These are phyloP conservation scores for Fusarium liriodendri DNA, from an alignment of 2,329 filamentous ascomycete species.

Conservation along the genomic window DNA sequence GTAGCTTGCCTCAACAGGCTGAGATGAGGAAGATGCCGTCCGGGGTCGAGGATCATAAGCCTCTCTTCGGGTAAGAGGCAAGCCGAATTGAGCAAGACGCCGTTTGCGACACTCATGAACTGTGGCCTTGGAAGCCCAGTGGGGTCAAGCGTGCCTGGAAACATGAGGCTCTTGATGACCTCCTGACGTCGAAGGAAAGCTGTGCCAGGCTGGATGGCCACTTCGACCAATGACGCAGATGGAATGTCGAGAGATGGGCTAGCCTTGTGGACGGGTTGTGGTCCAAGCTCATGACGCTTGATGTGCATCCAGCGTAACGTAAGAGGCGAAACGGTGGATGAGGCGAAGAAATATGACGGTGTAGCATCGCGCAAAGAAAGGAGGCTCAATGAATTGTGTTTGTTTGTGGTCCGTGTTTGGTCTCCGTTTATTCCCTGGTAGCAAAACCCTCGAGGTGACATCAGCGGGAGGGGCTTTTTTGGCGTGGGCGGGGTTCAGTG, in stretches of 20 bases:
- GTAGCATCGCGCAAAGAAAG: constrained; percentile 11
- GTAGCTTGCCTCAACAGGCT: constrained; percentile 3
- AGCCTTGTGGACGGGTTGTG: constrained; percentile 27
- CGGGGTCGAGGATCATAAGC: constrained; percentile 18
- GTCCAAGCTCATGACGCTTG: constrained; percentile 27
- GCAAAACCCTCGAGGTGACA: constrained; percentile 31
- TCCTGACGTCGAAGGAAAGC: constrained; percentile 12
- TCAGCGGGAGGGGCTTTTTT: constrained; percentile 29
- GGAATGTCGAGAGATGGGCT: constrained; percentile 25
- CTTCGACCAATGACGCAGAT: constrained; percentile 34
- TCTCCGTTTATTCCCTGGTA: constrained; percentile 14
- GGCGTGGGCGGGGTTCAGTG: constrained; percentile 30
- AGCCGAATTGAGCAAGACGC: background rate
- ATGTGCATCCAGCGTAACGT: constrained; percentile 20
- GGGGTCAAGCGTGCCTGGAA: constrained; percentile 4
- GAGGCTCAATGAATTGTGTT: background rate
- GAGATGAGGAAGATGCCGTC: constrained; percentile 20
- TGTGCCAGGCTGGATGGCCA: constrained; percentile 4
- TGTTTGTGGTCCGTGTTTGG: background rate
- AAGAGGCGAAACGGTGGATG: constrained; percentile 25
- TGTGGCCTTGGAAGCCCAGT: constrained; percentile 2
- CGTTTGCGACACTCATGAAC: background rate
- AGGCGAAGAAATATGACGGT: constrained; percentile 37
- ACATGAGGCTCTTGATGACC: constrained; percentile 26
- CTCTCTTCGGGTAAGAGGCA: constrained; percentile 30